Evolutionary conservation across 192 early-diverging fungal genomes (phyloP).

Genomic region (Podila minutissima): DNA sequence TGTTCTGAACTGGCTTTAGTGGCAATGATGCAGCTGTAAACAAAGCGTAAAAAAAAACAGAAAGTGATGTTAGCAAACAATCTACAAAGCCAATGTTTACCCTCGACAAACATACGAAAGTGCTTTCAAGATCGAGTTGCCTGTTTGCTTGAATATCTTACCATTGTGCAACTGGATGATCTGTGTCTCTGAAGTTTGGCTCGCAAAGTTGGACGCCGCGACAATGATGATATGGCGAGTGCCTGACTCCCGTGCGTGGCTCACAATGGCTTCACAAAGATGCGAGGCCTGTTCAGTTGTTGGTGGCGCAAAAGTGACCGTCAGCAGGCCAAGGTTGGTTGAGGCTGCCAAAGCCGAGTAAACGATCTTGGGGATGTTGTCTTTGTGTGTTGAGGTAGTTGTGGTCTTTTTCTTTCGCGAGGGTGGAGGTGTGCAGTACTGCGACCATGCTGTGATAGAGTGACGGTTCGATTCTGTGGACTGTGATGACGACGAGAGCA

Average conservation of each 20-base stretch:
- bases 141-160: background rate
- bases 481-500: conserved; percentile 5
- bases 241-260: conserved; percentile 20
- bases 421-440: conserved; percentile 9
- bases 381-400: background rate
- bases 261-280: conserved; percentile 38
- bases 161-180: conserved; percentile 14
- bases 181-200: conserved; percentile 9
- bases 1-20: conserved; percentile 8
- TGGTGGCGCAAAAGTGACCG: conserved; percentile 16
- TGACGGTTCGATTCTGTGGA: background rate
- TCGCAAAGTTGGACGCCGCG: conserved; percentile 21
- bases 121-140: background rate
- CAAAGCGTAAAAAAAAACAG: background rate
- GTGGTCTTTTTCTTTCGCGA: conserved; percentile 4
- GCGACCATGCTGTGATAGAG: conserved; percentile 27
- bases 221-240: conserved; percentile 28
- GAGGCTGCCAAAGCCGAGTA: conserved; percentile 2
- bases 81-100: background rate
- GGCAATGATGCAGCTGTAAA: background rate
- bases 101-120: background rate
- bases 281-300: conserved; percentile 28
- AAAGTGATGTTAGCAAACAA: no score
- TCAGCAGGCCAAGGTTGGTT: conserved; percentile 16
- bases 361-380: background rate